phyloP scores from a whole-genome alignment of 148 eudicot genomes.

The Fallopia convolvulus region DNA sequence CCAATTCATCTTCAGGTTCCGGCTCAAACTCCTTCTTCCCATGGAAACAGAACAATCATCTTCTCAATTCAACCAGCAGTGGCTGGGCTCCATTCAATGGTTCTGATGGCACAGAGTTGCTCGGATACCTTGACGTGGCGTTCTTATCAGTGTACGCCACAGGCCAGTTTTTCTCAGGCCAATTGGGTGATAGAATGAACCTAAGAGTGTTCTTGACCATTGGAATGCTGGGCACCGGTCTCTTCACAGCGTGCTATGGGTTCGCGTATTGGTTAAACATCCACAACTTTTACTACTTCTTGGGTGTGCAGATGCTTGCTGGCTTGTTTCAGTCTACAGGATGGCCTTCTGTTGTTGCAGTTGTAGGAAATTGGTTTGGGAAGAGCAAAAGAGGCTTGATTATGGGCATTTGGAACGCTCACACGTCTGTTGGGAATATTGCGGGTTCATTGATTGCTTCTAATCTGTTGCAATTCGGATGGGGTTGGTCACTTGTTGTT shows the following conservation, averaged over 20 bases:
- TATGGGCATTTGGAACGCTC: slow-evolving; percentile 92
- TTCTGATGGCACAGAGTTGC: slow-evolving; percentile 57
- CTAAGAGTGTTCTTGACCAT: slow-evolving; percentile 59
- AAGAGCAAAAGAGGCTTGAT: slow-evolving; percentile 77
- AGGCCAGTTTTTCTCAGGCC: slow-evolving; percentile 81
- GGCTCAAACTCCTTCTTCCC: slow-evolving; percentile 25
- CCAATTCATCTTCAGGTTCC: slow-evolving; percentile 26
- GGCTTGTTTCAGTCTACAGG: slow-evolving; percentile 88
- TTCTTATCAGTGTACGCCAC: slow-evolving; percentile 63
- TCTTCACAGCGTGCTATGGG: slow-evolving; percentile 73
- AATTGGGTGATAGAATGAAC: slow-evolving; percentile 72
- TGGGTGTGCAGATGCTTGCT: slow-evolving; percentile 72
- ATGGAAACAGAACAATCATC: slow-evolving; percentile 14
- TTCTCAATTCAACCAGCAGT: slow-evolving; percentile 1
- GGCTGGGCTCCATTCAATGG: slow-evolving; percentile 92
- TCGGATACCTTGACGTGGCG: slow-evolving; percentile 84
- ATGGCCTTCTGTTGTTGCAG: slow-evolving; percentile 93
- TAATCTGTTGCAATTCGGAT: slow-evolving; percentile 61
- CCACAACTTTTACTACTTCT: slow-evolving; percentile 61
- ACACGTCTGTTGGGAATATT: slow-evolving; percentile 81
- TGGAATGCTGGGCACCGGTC: slow-evolving; percentile 83
- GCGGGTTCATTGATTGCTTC: slow-evolving; percentile 78
- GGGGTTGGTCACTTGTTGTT: slow-evolving; percentile 94
- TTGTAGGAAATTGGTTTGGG: slow-evolving; percentile 93
- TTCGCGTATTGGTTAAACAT: slow-evolving; percentile 73